These are phyloP conservation scores for Cryphonectria parasitica DNA, from an alignment of 2,329 filamentous ascomycete genomes.

Conservation along the genomic window DNA sequence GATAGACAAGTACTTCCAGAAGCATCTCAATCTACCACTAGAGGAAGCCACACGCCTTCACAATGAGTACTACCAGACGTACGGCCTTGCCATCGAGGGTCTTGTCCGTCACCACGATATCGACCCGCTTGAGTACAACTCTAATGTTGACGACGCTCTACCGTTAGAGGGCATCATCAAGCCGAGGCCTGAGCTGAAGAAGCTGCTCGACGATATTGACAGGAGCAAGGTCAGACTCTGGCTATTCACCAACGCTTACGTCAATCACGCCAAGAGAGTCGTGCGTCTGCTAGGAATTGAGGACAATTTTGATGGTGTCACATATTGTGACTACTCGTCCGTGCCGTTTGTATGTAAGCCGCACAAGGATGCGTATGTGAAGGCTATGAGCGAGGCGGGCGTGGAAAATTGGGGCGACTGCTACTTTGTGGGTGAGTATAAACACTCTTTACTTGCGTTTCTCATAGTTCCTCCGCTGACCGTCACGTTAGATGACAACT, in stretches of 20 bases:
- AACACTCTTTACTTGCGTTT: rapidly evolving
- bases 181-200: slow-evolving; percentile 74
- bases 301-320: slow-evolving; percentile 91
- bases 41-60: slow-evolving; percentile 87
- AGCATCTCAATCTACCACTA: slow-evolving; percentile 72
- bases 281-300: slow-evolving; percentile 80
- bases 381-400: slow-evolving; percentile 85
- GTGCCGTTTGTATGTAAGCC: slow-evolving; percentile 86
- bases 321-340: slow-evolving; percentile 85
- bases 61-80: slow-evolving; percentile 90
- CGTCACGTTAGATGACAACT: slow-evolving; percentile 73
- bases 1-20: slow-evolving; percentile 68
- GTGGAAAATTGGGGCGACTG: slow-evolving; percentile 71
- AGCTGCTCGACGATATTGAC: slow-evolving; percentile 82
- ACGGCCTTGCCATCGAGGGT: slow-evolving; percentile 96
- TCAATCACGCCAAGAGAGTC: slow-evolving; percentile 84
- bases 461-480: neutral
- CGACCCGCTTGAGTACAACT: slow-evolving; percentile 91
- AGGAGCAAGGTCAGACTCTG: slow-evolving; percentile 81
- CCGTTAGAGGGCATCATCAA: slow-evolving; percentile 84
- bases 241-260: slow-evolving; percentile 96
- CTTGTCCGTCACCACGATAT: slow-evolving; percentile 93
- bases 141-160: slow-evolving; percentile 91
- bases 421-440: slow-evolving; percentile 83
- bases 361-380: slow-evolving; percentile 77